Base-by-base conservation (phyloP, 2,329 filamentous ascomycete species). In the Pseudocercospora pini-densiflorae region DNA sequence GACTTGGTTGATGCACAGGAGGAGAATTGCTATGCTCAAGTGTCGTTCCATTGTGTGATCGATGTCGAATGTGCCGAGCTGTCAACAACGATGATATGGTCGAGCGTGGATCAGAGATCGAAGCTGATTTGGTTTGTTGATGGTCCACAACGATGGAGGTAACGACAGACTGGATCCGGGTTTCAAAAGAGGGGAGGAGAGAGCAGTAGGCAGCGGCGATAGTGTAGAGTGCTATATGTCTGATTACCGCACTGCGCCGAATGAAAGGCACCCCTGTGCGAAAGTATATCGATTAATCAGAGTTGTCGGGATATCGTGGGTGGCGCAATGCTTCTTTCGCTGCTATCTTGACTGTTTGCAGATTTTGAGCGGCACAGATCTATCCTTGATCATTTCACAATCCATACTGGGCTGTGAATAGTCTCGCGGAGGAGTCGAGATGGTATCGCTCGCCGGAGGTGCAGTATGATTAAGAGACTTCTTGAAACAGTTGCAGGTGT, bases 261-360 rank as follows among this genome's bases (percentile, higher is more conserved):
- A 58, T 24, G 55, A 43, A 58, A 27, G 55, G 55, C 19, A 58
- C 4, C 55, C 55, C 31, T 43, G 55, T 10, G 19, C 31, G n/a
- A 24, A 40, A 40, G n/a, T 31, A 24, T 58, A 43, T 58, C 55
- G 55, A 19, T 29, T 31, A 58, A 58, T 58, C 55, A 58, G 29
- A 58, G 19, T 21, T 40, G 55, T 36, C 55, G 33, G 29, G 29
- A 58, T 58, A 58, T 43, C 55, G 55, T 58, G n/a, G 54, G 55
- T 36, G 55, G 55, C 31, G 31, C 9, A 19, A 43, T 58, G 55
- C 55, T 58, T 58, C 36, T 36, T 24, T 40, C 27, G 31, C 31
- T 36, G 21, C 12, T 14, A 36, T 40, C n/a, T 21, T 40, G 55
- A 24, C 43, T 40, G n/a, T 24, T 7, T 29, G 29, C 55, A 58